Evolutionary conservation across 805 yeast species (phyloP), one percentile per base, ranked within the genome.

Genomic region (Candida cerambycidarum): DNA sequence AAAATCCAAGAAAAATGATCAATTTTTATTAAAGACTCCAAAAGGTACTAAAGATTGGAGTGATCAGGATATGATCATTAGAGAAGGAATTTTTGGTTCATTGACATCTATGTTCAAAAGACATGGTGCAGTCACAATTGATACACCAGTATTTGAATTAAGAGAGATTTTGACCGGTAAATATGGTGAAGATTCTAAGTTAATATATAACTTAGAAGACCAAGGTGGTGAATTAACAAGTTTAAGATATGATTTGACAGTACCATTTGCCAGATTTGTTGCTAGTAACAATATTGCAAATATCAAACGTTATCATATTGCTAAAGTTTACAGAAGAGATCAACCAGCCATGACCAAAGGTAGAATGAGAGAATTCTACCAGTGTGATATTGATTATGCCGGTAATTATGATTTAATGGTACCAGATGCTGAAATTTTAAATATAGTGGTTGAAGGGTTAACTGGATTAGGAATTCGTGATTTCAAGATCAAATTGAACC

Each of bases 311-410:
- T 93, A 82, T 63, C 99, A 93, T 69, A 88, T 93, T 51, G 99
- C 99, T 54, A 93, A 93, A 65, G 99, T 93, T 42, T 93, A 93
- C 70, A 83, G 99, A 73, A 85, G 99, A 69, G 99, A 93, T 63
- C 99, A 93, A 69, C 99, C 99, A 4, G 99, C 99, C 7, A 93
- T 93, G 99, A 92, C 98, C 39, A 93, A 93, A 69, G 99, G 99
- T 48, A 81, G 99, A 69, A 93, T 93, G 99, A 86, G 99, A 78
- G 99, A 93, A 68, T 93, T 93, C 59, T 93, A 93, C 67, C 99
- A 93, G 71, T 93, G 99, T 74, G 99, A 93, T 71, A 87, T 93
- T 57, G 99, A 93, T 65, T 75, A 93, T 58, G 99, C 99, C 16
- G 99, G 99, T 41, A 67, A 64, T 44, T 92, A 85, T 63, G 99